Conservation (phyloP, 139 green algal genomes). For the Eudorina sp. region DNA sequence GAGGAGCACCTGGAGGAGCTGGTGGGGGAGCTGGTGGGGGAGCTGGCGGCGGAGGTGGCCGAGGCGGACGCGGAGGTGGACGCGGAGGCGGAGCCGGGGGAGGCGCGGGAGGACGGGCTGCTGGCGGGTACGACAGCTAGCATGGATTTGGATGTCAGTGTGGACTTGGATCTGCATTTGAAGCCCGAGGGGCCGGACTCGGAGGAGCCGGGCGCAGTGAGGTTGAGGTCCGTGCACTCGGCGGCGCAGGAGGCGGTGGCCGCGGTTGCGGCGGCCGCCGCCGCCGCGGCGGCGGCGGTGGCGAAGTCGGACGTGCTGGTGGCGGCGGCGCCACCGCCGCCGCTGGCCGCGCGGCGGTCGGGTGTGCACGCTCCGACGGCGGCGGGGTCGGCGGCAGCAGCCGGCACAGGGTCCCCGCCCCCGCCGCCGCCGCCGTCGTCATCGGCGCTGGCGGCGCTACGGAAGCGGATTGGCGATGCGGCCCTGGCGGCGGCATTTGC, state of each 20-base stretch:
- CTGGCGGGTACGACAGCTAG: background rate
- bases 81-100: background rate
- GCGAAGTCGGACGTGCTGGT: background rate
- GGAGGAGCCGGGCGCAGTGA: background rate
- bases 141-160: background rate
- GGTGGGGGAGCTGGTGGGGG: slow-evolving; percentile 36
- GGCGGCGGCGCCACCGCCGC: background rate
- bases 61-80: background rate
- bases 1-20: slow-evolving; percentile 41
- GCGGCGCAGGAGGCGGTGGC: background rate
- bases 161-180: background rate
- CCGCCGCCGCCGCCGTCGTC: background rate
- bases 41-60: slow-evolving; percentile 27
- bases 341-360: background rate
- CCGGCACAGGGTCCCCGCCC: too few species aligned
- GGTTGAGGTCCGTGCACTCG: background rate
- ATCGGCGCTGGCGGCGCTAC: background rate
- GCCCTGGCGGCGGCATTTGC: slow-evolving; percentile 46
- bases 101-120: too few species aligned
- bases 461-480: slow-evolving; percentile 29
- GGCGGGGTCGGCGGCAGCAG: too few species aligned
- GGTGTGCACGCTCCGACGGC: background rate
- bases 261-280: background rate
- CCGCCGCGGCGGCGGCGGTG: background rate
- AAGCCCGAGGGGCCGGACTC: background rate